Percentiles rank a stretch among this genome's conserved stretches.
These are phyloP conservation scores for Aureobasidium subglaciale DNA, from an alignment of 2,329 filamentous ascomycete genomes.

Conservation along the genomic window DNA sequence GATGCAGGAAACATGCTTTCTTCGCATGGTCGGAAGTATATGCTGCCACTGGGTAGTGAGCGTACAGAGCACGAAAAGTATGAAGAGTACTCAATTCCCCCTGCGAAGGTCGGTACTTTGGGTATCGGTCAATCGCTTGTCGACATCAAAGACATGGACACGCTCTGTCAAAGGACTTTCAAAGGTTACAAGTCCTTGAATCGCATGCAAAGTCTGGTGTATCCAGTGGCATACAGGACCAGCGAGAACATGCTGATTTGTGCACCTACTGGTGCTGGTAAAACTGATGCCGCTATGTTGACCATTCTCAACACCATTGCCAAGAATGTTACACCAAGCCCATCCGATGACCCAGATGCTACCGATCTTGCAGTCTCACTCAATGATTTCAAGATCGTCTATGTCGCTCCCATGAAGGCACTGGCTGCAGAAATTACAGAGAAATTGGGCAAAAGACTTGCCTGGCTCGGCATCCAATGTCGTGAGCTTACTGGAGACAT, in stretches of 20 bases:
- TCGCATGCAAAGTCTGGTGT: conserved; percentile 95
- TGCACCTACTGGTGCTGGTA: conserved; percentile 88
- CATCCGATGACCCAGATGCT: conserved; percentile 63
- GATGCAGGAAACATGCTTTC: conserved; percentile 81
- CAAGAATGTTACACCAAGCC: conserved; percentile 76
- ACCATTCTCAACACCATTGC: conserved; percentile 86
- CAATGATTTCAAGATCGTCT: conserved; percentile 96
- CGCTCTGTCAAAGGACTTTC: conserved; percentile 84
- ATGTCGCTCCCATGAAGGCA: conserved; percentile 98
- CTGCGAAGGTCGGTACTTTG: conserved; percentile 67
- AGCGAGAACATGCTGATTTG: conserved; percentile 99
- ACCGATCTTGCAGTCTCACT: conserved; percentile 74
- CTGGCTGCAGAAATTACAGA: conserved; percentile 93
- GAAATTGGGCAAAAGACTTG: conserved; percentile 83
- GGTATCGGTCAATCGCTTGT: conserved; percentile 68
- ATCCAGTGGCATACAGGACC: conserved; percentile 89
- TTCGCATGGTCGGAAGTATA: conserved; percentile 72
- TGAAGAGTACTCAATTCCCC: conserved; percentile 83
- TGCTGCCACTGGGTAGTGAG: conserved; percentile 67
- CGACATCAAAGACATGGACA: conserved; percentile 75
- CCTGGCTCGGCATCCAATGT: conserved; percentile 87
- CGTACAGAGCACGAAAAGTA: conserved; percentile 67
- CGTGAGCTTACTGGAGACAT: conserved; percentile 97
- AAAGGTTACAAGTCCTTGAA: conserved; percentile 89
- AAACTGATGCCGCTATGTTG: conserved; percentile 97